Percentiles rank a stretch among this genome's conserved stretches.
Evolutionary conservation across 2,329 filamentous ascomycete genomes (phyloP).

Genomic region (Colletotrichum sp.): DNA sequence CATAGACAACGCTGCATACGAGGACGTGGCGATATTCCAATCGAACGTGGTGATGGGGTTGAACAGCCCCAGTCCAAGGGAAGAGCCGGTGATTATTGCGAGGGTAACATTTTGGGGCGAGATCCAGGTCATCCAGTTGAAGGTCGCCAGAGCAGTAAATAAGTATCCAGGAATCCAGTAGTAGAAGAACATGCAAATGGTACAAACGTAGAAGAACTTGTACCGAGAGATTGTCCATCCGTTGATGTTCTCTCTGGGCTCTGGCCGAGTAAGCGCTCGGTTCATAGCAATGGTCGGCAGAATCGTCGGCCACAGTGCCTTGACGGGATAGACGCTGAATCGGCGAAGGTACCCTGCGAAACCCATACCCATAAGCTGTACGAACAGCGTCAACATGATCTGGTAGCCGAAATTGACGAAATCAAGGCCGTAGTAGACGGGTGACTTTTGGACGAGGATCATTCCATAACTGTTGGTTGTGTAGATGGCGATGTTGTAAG

Average conservation of each 20-base stretch:
- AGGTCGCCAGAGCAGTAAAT: slow-evolving; percentile 46
- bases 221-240: slow-evolving; percentile 51
- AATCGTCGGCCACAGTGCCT: slow-evolving; percentile 36
- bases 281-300: slow-evolving; percentile 40
- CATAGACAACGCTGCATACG: slow-evolving; percentile 39
- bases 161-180: slow-evolving; percentile 55
- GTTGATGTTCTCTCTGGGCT: slow-evolving; percentile 40
- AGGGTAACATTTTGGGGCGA: slow-evolving; percentile 47
- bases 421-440: slow-evolving; percentile 45
- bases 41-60: slow-evolving; percentile 57
- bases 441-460: slow-evolving; percentile 36
- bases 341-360: slow-evolving; percentile 43
- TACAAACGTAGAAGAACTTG: slow-evolving; percentile 45
- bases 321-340: slow-evolving; percentile 40
- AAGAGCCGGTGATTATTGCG: slow-evolving; percentile 47
- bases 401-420: slow-evolving; percentile 46
- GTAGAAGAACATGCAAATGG: slow-evolving; percentile 46
- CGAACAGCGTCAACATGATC: slow-evolving; percentile 41
- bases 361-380: slow-evolving; percentile 49
- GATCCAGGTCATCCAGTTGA: slow-evolving; percentile 60
- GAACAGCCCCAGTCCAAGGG: slow-evolving; percentile 44
- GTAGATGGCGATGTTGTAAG: slow-evolving; percentile 39
- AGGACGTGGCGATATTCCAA: slow-evolving; percentile 49
- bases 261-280: slow-evolving; percentile 34
- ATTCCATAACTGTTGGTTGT: slow-evolving; percentile 39